Conservation (phyloP, 345 rosid genomes). For the Populus ilicifolia region DNA sequence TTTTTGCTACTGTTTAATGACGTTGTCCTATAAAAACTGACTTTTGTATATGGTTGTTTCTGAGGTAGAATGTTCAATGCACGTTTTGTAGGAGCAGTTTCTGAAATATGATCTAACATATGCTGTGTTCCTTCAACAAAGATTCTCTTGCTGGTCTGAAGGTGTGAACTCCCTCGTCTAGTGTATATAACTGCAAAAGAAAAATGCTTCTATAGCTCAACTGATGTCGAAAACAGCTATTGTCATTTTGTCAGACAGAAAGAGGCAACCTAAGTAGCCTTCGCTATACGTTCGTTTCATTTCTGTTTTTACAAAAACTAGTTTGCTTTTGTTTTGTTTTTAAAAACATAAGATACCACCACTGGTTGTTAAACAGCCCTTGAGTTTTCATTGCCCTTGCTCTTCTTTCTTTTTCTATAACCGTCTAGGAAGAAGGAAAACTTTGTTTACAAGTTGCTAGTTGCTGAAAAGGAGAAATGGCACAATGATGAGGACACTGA, state of each 20-base stretch:
- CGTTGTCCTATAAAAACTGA: background rate
- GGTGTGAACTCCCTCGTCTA: background rate
- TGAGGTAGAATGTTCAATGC: background rate
- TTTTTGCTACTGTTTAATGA: slow-evolving; percentile 3
- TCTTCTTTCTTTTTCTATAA: too few species aligned
- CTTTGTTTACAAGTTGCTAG: background rate
- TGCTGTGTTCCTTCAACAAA: background rate
- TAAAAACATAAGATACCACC: too few species aligned
- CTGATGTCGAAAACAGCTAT: background rate
- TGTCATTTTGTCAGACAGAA: background rate
- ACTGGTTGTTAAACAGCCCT: too few species aligned
- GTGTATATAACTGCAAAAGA: background rate
- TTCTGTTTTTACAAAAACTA: too few species aligned
- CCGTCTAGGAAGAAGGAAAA: background rate
- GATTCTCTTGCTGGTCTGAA: background rate
- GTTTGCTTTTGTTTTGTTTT: too few species aligned
- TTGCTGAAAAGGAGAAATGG: background rate
- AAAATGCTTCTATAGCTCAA: background rate
- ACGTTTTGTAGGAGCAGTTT: background rate
- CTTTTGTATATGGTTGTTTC: background rate
- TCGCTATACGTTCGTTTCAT: too few species aligned
- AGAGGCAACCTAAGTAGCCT: background rate
- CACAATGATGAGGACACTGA: too few species aligned
- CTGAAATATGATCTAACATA: background rate
- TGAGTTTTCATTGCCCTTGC: background rate